Evolutionary conservation across 495 filamentous ascomycete species (phyloP).

Genomic region (Penicillium waksmanii): DNA sequence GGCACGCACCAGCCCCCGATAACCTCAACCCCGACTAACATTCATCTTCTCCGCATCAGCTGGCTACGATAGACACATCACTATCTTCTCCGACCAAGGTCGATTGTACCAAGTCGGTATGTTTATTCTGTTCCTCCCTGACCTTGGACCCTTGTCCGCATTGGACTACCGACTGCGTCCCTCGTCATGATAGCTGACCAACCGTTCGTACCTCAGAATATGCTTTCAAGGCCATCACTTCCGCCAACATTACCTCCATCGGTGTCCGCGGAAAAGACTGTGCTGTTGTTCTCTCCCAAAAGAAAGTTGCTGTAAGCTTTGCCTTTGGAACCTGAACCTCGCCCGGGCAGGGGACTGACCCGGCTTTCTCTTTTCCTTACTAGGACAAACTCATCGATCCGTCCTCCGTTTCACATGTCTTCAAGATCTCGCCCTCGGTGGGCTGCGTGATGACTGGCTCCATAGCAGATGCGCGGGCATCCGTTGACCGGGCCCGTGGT

Average conservation of each 20-base stretch:
- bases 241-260: conserved; percentile 97
- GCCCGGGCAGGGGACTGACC: conserved; percentile 10
- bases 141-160: neutral
- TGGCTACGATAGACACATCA: conserved; percentile 97
- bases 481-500: conserved; percentile 85
- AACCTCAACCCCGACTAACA: conserved; percentile 45
- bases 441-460: conserved; percentile 99
- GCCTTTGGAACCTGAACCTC: conserved; percentile 3
- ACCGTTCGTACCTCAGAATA: conserved; percentile 68
- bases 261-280: conserved; percentile 95
- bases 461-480: conserved; percentile 94
- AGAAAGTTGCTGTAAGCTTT: conserved; percentile 93
- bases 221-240: conserved; percentile 99
- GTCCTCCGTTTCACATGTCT: conserved; percentile 94
- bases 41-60: conserved; percentile 57
- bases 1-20: conserved; percentile 24
- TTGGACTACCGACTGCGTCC: conserved; percentile 8
- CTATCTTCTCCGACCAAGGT: conserved; percentile 99
- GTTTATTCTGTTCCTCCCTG: conserved; percentile 40
- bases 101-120: conserved; percentile 98
- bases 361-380: neutral
- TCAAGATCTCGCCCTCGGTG: conserved; percentile 92
- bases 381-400: conserved; percentile 99
- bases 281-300: conserved; percentile 96
- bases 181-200: conserved; percentile 28